Evolutionary conservation across 257 asterid genomes (phyloP), one percentile per base, ranked within the genome.

Genomic region (Solanum gandarillasii): DNA sequence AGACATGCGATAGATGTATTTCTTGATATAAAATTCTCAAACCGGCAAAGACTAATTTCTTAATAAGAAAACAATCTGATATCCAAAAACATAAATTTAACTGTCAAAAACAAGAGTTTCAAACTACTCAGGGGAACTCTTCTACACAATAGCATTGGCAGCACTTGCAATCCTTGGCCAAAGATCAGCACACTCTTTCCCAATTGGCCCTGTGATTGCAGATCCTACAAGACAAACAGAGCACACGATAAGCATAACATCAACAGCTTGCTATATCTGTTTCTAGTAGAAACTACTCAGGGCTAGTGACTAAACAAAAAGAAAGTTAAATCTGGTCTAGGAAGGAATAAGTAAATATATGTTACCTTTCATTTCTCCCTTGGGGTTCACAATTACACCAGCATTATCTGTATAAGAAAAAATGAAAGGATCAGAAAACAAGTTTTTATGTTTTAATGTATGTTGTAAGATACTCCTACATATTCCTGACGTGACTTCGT

Each of bases 111-210:
- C 39, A 23, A 65, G 86, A 67, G 27, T 12, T 20, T 60, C 74
- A 32, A 75, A n/a, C 71, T 23, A 43, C 38, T 36, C 23, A 65
- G 7, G 62, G 27, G 23, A 14, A 76, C 21, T 10, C 70, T 29
- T 36, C 88, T 90, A 92, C 74, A 92, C 94, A 21, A 92, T 92
- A 67, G 94, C 94, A 89, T 92, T 92, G 86, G 94, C 94, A 83
- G 94, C 94, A 90, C 94, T 92, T 1, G 94, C 94, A 88, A 92
- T 92, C 87, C 94, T 92, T 43, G 94, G 94, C 94, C 94, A 92
- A n/a, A 92, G 94, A 90, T 92, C 94, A 72, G 94, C 94, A 84
- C 94, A 92, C 85, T 92, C 94, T 88, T 92, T 92, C 38, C 93
- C 94, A 41, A 92, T 92, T 12, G 94, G 94, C 5, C 94, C 94